These are phyloP conservation scores for Neckera pumila DNA, from an alignment of 225 moss, liverwort and hornwort genomes.

Conservation along the genomic window DNA sequence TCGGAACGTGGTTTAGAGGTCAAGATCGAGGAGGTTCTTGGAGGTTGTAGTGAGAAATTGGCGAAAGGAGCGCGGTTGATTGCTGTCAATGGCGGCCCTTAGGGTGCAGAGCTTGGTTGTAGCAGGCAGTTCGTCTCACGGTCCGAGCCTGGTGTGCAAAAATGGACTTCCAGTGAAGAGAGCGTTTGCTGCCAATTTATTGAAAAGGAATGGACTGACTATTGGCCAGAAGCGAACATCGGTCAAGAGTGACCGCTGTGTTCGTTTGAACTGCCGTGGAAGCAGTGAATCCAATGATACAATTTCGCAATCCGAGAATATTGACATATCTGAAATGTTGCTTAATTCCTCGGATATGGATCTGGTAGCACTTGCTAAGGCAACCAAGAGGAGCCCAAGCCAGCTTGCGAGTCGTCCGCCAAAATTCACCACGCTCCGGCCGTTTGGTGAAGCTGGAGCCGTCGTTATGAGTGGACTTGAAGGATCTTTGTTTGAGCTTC, in stretches of 20 bases:
- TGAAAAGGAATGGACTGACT: not conserved
- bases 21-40: not conserved
- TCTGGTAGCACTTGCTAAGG: not conserved
- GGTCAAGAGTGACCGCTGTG: not conserved
- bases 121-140: slow-evolving; percentile 4
- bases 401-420: slow-evolving; percentile 43
- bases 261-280: slow-evolving; percentile 8
- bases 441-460: slow-evolving; percentile 77
- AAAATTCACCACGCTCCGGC: slow-evolving; percentile 74
- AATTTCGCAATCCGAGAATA: not conserved
- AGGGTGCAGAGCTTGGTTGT: slow-evolving; percentile 23
- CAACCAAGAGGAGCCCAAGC: not conserved
- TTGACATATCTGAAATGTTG: slow-evolving; percentile 19
- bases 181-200: not conserved
- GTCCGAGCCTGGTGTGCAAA: not conserved
- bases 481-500: slow-evolving; percentile 88
- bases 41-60: not conserved
- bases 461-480: slow-evolving; percentile 65
- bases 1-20: not conserved
- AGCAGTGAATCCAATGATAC: not conserved
- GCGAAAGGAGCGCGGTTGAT: not conserved
- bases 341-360: slow-evolving; percentile 20
- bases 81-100: slow-evolving; percentile 28
- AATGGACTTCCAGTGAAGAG: not conserved
- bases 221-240: not conserved